Base-by-base conservation (phyloP, 495 filamentous ascomycete species). In the Stereocaulon alpinum region DNA sequence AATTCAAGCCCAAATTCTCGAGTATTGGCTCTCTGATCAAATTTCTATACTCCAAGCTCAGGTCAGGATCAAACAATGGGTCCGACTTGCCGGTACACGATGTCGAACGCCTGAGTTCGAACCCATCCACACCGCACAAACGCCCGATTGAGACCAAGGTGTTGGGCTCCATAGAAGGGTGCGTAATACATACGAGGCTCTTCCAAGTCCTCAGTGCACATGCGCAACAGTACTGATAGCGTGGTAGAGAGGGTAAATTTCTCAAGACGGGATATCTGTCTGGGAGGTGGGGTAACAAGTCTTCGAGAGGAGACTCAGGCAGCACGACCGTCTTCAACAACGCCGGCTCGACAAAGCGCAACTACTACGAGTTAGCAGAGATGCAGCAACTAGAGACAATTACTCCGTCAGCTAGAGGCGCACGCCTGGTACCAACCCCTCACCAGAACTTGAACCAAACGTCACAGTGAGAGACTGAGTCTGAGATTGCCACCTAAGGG, bases 311-410 rank as follows among this genome's bases (percentile, higher is more conserved):
- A 15, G 37, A 15, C 3, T n/a, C 41, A 1, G 14, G 37, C 4
- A 44, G 53, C 40, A 40, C 15, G 10, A 42, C 41, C 6, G 0
- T 7, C 15, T 10, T 20, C 30, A 17, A n/a, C 37, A 20, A 42
- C n/a, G 18, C 40, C 20, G 22, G 53, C n/a, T 17, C 53, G 30
- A 56, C 53, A 56, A 42, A 40, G 22, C 53, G 53, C 15, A 40
- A 56, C 4, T 32, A 56, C 53, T 56, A 56, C 40, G 53, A 56
- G 32, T 17, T 40, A 30, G 20, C 32, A 53, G 50, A 53, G n/a
- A n/a, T n/a, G n/a, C n/a, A n/a, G n/a, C n/a, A n/a, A n/a, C n/a
- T n/a, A n/a, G n/a, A n/a, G n/a, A n/a, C n/a, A n/a, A n/a, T n/a
- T n/a, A n/a, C n/a, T n/a, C n/a, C n/a, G n/a, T n/a, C n/a, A n/a